A percentile compares a stretch with the other conserved stretches of the same genome.
Conservation (phyloP, 2,329 filamentous ascomycete genomes). For the Fusarium dlaminii region DNA sequence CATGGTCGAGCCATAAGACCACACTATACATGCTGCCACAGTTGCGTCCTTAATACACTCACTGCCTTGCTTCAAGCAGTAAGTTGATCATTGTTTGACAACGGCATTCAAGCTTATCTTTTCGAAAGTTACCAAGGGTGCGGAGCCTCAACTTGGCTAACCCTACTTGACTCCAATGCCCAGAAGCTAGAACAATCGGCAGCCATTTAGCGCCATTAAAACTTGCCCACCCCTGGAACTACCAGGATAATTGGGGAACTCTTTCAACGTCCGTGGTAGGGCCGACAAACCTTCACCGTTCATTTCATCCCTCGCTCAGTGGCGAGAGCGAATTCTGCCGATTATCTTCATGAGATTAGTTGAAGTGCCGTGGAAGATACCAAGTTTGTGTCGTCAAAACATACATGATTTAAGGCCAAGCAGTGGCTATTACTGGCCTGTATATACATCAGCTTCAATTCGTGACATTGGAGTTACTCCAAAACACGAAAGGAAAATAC, state of each 20-base stretch:
- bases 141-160: constrained; percentile 27
- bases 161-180: constrained; percentile 12
- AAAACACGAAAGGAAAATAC: background rate
- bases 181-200: constrained; percentile 23
- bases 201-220: constrained; percentile 25
- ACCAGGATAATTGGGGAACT: constrained; percentile 18
- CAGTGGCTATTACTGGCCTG: background rate
- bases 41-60: background rate
- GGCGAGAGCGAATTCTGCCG: background rate
- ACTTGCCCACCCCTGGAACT: constrained; percentile 22
- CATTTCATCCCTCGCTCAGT: constrained; percentile 1
- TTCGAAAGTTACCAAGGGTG: background rate
- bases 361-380: background rate
- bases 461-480: constrained; percentile 9
- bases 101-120: constrained; percentile 7
- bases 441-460: background rate
- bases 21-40: background rate
- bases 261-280: constrained; percentile 25
- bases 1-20: background rate
- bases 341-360: background rate
- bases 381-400: background rate
- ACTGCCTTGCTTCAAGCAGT: background rate
- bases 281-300: constrained; percentile 22
- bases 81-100: background rate
- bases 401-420: background rate